Evolutionary conservation across 495 filamentous ascomycete species (phyloP).

Genomic region (Corynascus novoguineensis): DNA sequence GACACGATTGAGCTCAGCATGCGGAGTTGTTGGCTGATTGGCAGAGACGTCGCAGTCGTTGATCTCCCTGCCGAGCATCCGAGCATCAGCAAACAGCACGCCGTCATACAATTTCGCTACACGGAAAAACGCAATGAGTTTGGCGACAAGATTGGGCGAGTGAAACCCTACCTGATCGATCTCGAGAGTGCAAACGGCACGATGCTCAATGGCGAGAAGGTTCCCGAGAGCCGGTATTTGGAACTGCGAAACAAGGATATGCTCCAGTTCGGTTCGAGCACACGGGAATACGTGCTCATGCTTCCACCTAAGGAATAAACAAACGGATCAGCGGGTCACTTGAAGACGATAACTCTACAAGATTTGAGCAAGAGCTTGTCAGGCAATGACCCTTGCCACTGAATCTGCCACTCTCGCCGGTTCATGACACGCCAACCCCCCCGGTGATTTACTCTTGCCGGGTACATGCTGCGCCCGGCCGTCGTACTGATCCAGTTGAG

Average conservation of each 20-base stretch:
- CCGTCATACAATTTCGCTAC: slow-evolving; percentile 87
- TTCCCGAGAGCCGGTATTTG: slow-evolving; percentile 72
- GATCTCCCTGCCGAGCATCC: slow-evolving; percentile 85
- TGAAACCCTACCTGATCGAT: slow-evolving; percentile 89
- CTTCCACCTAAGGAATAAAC: slow-evolving; percentile 47
- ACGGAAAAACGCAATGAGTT: slow-evolving; percentile 77
- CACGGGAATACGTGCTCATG: slow-evolving; percentile 83
- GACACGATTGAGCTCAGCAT: slow-evolving; percentile 70
- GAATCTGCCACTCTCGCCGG: no score
- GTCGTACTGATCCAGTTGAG: no score
- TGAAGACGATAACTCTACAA: no score
- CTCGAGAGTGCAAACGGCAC: slow-evolving; percentile 93
- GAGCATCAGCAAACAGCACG: slow-evolving; percentile 90
- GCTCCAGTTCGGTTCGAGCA: slow-evolving; percentile 78
- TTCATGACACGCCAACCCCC: no score
- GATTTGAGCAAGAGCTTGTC: neutral
- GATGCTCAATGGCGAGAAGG: slow-evolving; percentile 64
- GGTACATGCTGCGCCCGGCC: no score
- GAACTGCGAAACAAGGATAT: slow-evolving; percentile 87
- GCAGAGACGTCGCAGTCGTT: slow-evolving; percentile 70
- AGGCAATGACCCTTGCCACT: neutral
- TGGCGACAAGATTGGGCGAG: slow-evolving; percentile 72
- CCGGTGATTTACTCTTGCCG: no score
- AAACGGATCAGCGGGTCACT: no score
- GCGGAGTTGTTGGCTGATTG: slow-evolving; percentile 86